Percentiles rank a stretch among this genome's conserved stretches.
Evolutionary conservation across 345 rosid genomes (phyloP).

Genomic region (Gossypium ekmanianum): DNA sequence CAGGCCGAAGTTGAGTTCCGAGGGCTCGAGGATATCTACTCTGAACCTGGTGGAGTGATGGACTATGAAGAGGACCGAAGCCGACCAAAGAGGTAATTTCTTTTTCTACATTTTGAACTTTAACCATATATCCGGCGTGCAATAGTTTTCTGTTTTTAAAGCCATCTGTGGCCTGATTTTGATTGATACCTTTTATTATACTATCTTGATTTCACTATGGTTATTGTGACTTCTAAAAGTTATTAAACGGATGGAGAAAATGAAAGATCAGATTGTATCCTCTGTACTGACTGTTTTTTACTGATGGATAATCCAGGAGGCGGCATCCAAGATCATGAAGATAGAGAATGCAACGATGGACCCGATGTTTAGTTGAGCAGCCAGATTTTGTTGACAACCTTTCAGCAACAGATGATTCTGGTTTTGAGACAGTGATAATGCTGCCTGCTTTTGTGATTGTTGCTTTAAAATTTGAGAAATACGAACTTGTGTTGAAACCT

Average conservation of each 20-base stretch:
- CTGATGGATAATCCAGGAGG: slow-evolving; percentile 52
- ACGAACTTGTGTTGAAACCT: slow-evolving; percentile 24
- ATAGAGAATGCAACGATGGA: slow-evolving; percentile 23
- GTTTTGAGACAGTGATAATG: slow-evolving; percentile 21
- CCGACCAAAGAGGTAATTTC: slow-evolving; percentile 82
- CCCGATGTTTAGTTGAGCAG: slow-evolving; percentile 15
- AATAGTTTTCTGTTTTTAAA: background rate
- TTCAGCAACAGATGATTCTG: slow-evolving; percentile 23
- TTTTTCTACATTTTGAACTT: background rate
- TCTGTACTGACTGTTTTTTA: background rate
- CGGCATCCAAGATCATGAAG: slow-evolving; percentile 64
- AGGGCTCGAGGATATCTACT: slow-evolving; percentile 85
- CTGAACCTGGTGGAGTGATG: slow-evolving; percentile 99
- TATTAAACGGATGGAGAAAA: background rate
- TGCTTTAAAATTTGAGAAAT: slow-evolving; percentile 19
- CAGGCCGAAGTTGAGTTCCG: slow-evolving; percentile 87
- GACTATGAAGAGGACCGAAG: slow-evolving; percentile 89
- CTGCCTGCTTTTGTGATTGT: slow-evolving; percentile 20
- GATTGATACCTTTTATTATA: background rate
- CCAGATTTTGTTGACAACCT: slow-evolving; percentile 33
- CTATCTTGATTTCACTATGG: background rate
- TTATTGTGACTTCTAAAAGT: background rate
- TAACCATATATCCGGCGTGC: background rate
- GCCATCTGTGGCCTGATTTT: background rate
- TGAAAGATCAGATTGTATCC: background rate